These are phyloP conservation scores for Fusarium pseudograminearum DNA, from an alignment of 2,329 filamentous ascomycete species.

Conservation along the genomic window DNA sequence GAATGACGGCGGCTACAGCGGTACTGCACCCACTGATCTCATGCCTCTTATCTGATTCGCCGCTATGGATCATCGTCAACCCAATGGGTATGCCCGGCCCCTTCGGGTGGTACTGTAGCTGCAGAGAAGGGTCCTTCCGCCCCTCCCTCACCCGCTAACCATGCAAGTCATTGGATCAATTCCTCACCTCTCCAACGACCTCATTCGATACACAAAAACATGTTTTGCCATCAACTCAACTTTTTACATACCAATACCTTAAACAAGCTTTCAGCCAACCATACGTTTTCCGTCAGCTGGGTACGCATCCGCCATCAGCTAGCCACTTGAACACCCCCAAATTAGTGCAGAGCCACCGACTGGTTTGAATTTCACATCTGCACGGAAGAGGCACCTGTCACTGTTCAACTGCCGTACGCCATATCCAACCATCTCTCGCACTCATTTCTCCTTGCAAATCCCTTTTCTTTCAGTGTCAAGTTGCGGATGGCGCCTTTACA, in stretches of 20 bases:
- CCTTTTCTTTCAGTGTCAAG: not conserved
- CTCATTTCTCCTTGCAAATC: not conserved
- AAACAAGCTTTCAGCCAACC: conserved; percentile 25
- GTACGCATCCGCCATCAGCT: conserved; percentile 8
- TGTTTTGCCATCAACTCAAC: not conserved
- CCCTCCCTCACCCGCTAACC: conserved; percentile 1
- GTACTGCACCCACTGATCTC: not conserved
- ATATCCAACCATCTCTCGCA: not conserved
- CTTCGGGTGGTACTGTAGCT: not conserved
- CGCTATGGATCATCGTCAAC: not conserved
- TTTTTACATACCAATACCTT: conserved; percentile 8
- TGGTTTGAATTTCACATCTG: conserved; percentile 14
- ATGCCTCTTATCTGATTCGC: not conserved
- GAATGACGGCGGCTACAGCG: not conserved
- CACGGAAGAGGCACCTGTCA: conserved; percentile 25
- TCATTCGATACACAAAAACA: not conserved
- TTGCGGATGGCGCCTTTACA: conserved; percentile 9
- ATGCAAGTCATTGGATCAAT: conserved; percentile 4
- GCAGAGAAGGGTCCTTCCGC: conserved; percentile 21
- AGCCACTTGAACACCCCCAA: conserved; percentile 14
- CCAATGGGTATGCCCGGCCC: not conserved
- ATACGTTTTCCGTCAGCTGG: not conserved
- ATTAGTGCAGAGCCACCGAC: conserved; percentile 4
- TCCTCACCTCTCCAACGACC: not conserved
- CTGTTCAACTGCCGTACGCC: conserved; percentile 31